These are phyloP conservation scores for Nematocida minor DNA, from an alignment of 371 early-diverging fungal genomes.

Conservation along the genomic window DNA sequence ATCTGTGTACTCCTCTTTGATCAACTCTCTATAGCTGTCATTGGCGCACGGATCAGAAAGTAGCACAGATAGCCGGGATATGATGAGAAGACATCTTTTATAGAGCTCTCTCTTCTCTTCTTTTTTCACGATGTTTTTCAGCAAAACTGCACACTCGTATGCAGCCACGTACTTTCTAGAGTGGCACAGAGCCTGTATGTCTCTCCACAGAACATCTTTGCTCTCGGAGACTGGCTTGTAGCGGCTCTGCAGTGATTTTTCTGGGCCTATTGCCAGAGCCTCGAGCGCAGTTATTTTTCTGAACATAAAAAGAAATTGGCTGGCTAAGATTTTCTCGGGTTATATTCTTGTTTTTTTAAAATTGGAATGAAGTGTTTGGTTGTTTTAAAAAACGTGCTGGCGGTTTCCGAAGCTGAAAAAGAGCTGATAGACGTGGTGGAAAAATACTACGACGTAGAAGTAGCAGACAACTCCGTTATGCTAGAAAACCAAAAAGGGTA, in stretches of 20 bases:
- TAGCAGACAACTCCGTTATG: neutral
- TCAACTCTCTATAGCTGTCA: neutral
- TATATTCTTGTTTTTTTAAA: neutral
- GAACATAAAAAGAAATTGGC: neutral
- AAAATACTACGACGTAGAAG: neutral
- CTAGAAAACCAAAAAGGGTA: neutral
- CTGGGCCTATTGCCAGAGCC: neutral
- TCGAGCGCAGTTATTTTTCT: neutral
- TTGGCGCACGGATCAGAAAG: neutral
- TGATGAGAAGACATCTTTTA: neutral
- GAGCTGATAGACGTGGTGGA: neutral
- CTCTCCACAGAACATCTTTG: slow-evolving; percentile 22
- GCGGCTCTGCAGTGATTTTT: neutral
- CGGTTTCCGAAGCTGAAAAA: neutral
- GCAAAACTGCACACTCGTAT: neutral
- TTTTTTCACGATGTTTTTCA: neutral
- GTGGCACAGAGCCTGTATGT: slow-evolving; percentile 1
- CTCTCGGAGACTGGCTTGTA: neutral
- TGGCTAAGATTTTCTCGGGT: too few species aligned
- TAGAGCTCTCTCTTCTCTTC: neutral
- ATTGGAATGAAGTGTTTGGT: slow-evolving; percentile 15
- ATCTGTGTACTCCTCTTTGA: neutral
- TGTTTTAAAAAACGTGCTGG: neutral
- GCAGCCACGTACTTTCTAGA: neutral
- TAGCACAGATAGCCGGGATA: slow-evolving; percentile 10